Evolutionary conservation across 306 rosid species (phyloP).

Genomic region (Begonia fuchsioides): DNA sequence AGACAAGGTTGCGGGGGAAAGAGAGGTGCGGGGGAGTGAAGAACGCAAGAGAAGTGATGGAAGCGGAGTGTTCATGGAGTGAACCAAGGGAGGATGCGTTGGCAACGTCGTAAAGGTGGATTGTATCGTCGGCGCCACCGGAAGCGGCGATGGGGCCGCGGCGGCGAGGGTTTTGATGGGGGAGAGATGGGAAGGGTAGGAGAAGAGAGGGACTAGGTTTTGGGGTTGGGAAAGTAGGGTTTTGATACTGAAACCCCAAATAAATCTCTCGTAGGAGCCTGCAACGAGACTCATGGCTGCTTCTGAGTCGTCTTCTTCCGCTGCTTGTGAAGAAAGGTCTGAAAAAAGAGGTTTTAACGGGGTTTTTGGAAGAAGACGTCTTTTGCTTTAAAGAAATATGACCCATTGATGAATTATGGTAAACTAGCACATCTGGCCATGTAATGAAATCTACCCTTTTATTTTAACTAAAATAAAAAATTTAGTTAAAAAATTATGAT

Average conservation of each 20-base stretch:
- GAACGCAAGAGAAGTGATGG: slow-evolving; percentile 72
- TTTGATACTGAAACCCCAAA: slow-evolving; percentile 76
- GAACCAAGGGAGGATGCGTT: slow-evolving; percentile 71
- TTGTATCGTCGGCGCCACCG: slow-evolving; percentile 77
- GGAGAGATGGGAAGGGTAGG: slow-evolving; percentile 79
- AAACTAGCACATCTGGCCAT: too few species aligned
- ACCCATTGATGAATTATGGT: too few species aligned
- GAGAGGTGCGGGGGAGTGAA: slow-evolving; percentile 43
- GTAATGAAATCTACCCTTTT: too few species aligned
- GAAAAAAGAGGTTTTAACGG: neutral
- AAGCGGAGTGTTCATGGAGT: slow-evolving; percentile 55
- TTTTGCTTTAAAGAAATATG: neutral
- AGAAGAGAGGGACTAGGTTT: slow-evolving; percentile 51
- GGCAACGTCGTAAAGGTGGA: slow-evolving; percentile 70
- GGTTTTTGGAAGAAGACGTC: neutral
- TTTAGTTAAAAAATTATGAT: too few species aligned
- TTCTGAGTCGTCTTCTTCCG: too few species aligned
- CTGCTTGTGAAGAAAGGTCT: too few species aligned
- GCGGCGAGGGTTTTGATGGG: slow-evolving; percentile 56
- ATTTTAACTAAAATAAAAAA: too few species aligned
- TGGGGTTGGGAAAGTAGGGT: slow-evolving; percentile 18
- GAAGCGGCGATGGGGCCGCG: slow-evolving; percentile 70
- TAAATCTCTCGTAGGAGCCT: slow-evolving; percentile 77
- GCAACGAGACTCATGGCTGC: slow-evolving; percentile 54
- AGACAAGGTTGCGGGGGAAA: slow-evolving; percentile 80